Evolutionary conservation across 106 monocot species (phyloP), one percentile per base, ranked within the genome.

Genomic region (Gastrodia elata): DNA sequence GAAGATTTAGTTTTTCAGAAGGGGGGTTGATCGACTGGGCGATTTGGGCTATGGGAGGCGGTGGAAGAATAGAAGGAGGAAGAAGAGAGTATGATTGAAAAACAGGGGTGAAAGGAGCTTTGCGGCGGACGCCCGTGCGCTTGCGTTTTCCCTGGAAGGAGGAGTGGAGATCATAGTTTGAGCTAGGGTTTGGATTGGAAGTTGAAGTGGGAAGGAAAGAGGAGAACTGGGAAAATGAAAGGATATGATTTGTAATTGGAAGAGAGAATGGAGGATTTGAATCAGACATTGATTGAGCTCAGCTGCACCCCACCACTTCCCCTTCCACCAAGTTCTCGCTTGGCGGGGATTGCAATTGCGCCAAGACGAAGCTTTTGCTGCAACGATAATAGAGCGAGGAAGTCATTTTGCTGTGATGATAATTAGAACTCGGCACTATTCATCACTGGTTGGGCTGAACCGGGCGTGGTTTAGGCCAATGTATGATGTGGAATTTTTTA

Each of bases 111-210:
- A 81, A 70, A 6, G 75, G 36, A 39, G 80, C 73, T 30, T 81
- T 84, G 78, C 97, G 97, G 69, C 82, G 90, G 84, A 88, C 69
- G 27, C 93, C 90, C 38, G 97, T 83, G 83, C 97, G 97, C 86
- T 93, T 88, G 67, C 97, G 90, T 83, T 93, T 98, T 80, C 71
- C 75, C 24, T 70, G 80, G 84, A 79, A 80, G 65, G 86, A 73
- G 82, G 80, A 38, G 52, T 68, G 75, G 83, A 81, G 20, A 68
- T 75, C 70, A 39, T 73, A 38, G 64, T 64, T 74, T 76, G 79
- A 77, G 74, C 77, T 75, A 57, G 71, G 82, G 49, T 69, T 78
- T 15, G 64, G 80, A 39, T 41, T 35, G 28, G 69, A 49, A 68
- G 37, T 22, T 4, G 44, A 27, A 59, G 36, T 41, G 75, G 48